Evolutionary conservation across 352 stramenopile species (phyloP).

Genomic region (Phytophthora sp.): DNA sequence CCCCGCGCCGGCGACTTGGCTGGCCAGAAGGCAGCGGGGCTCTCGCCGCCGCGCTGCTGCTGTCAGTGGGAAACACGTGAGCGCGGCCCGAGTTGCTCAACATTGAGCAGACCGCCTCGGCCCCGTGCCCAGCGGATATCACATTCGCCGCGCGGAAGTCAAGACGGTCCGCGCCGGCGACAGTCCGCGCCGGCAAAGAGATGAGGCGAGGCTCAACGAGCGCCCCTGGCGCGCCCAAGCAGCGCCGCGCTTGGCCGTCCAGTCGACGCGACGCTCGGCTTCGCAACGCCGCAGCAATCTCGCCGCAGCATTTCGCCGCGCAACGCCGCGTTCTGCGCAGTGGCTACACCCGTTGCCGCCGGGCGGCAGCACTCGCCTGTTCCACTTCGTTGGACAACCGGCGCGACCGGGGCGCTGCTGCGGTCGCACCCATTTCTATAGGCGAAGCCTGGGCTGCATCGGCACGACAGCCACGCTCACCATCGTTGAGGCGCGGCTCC

Average conservation of each 20-base stretch:
- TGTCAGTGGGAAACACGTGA: background rate
- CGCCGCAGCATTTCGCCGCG: conserved; percentile 14
- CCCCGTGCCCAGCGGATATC: background rate
- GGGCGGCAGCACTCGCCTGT: no score
- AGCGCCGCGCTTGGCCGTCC: no score
- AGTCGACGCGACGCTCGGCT: conserved; percentile 4
- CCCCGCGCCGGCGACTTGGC: background rate
- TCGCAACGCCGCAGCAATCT: no score
- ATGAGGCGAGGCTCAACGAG: conserved; percentile 5
- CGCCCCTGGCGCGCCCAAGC: conserved; percentile 3
- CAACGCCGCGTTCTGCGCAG: background rate
- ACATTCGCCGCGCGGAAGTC: conserved; percentile 2
- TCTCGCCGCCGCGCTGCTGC: background rate
- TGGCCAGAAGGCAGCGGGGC: background rate
- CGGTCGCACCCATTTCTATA: conserved; percentile 14
- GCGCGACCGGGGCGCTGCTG: no score
- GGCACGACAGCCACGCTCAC: conserved; percentile 6
- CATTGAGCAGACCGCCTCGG: no score
- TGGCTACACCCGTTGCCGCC: background rate
- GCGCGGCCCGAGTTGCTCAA: no score
- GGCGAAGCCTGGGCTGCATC: no score
- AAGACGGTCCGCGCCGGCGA: conserved; percentile 8
- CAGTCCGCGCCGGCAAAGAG: no score
- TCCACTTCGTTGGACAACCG: no score
- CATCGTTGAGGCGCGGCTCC: conserved; percentile 11